Evolutionary conservation across 2,329 filamentous ascomycete genomes (phyloP).

Genomic region (Colletotrichum higginsianum): DNA sequence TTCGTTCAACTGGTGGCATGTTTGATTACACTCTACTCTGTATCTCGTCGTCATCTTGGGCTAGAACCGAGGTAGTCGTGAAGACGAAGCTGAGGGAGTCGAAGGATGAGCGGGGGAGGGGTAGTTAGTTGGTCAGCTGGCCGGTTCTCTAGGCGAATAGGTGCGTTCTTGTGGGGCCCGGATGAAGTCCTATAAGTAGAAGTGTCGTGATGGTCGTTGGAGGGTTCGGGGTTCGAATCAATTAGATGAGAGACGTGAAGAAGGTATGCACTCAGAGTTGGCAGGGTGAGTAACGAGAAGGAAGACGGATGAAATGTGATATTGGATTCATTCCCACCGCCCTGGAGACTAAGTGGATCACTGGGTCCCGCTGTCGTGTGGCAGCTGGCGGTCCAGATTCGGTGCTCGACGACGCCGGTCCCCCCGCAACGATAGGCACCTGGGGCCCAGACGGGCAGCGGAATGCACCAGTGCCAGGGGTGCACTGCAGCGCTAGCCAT

Average conservation of each 20-base stretch:
- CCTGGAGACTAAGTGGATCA: slow-evolving; percentile 7
- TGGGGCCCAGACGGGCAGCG: slow-evolving; percentile 9
- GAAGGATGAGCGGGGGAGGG: background rate
- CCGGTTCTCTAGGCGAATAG: background rate
- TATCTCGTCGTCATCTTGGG: slow-evolving; percentile 73
- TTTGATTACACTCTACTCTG: slow-evolving; percentile 80
- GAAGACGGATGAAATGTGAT: slow-evolving; percentile 22
- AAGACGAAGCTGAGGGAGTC: background rate
- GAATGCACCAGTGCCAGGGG: slow-evolving; percentile 35
- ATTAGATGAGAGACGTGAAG: background rate
- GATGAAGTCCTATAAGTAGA: background rate
- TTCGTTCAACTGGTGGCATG: background rate
- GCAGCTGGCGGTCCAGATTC: slow-evolving; percentile 16
- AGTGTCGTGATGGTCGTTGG: background rate
- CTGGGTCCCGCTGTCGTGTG: background rate
- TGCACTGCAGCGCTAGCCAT: slow-evolving; percentile 30
- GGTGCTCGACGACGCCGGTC: slow-evolving; percentile 4
- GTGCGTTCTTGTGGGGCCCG: background rate
- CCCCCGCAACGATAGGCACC: slow-evolving; percentile 10
- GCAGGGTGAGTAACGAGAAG: background rate
- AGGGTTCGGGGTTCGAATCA: background rate
- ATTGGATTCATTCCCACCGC: slow-evolving; percentile 39
- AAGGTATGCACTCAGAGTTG: slow-evolving; percentile 16
- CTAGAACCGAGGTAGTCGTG: background rate
- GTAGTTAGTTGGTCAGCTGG: background rate